Evolutionary conservation across 805 yeast species (phyloP), one percentile per base, ranked within the genome.

Genomic region (Osmozyma mogii): DNA sequence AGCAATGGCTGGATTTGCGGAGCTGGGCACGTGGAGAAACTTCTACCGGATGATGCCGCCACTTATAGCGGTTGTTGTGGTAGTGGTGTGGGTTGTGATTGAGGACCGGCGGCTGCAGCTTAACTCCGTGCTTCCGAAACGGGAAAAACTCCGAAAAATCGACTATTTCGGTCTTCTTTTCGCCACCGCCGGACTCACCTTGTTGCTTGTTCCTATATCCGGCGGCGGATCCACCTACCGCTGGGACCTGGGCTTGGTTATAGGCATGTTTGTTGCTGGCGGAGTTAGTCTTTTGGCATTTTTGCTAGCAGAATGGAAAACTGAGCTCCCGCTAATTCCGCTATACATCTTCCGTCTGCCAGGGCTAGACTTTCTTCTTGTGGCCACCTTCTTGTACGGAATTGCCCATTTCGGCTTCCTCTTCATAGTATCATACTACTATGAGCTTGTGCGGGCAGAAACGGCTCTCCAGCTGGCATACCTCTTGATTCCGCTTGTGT

Each of bases 161-260:
- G 84, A 77, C 48, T 70, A 65, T 38, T 39, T 53, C 6, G 84
- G 84, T 0, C 60, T 72, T 24, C 38, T 68, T 17, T 50, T 70
- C 9, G 53, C 72, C 20, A 56, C 76, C 4, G 58, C 71, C 2
- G 66, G 70, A 0, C 56, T 65, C 16, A 68, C 73, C 0, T 47
- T 75, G 3, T 42, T 76, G 10, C 56, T 75, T 27, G 58, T 76
- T n/a, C 78, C 79, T 3, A 47, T 75, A 13, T 65, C 68, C 38
- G 77, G 78, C 11, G 85, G 84, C 20, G 84, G 84, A 3, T 55
- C 69, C 6, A 55, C 68, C 8, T 75, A 64, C 44, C 48, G 57
- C 0, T 80, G 87, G 87, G 41, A 63, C 40, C 68, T 62, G 30
- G 32, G 56, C 1, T 27, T 59, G 7, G 59, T 59, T 4, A 61